These are phyloP conservation scores for Hortaea sp. DNA, from an alignment of 2,329 filamentous ascomycete genomes.

Conservation along the genomic window DNA sequence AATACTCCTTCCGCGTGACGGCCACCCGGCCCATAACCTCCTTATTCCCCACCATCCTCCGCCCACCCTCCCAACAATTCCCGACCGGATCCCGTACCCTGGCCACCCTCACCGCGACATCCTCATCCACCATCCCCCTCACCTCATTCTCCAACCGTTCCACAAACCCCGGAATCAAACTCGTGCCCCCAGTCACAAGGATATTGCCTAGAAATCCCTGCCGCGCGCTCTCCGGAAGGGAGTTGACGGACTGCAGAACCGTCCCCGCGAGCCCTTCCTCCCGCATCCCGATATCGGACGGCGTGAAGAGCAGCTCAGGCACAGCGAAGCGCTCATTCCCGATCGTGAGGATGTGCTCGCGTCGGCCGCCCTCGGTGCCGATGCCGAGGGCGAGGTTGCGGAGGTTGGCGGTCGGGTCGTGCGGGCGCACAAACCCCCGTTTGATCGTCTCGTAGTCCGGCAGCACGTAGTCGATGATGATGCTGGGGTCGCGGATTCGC, in stretches of 20 bases:
- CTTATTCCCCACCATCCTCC: conserved; percentile 60
- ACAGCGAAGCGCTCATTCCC: conserved; percentile 87
- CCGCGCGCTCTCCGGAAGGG: conserved; percentile 72
- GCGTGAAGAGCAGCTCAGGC: conserved; percentile 82
- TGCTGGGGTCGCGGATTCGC: conserved; percentile 35
- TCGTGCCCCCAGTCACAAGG: conserved; percentile 78
- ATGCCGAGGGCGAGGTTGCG: conserved; percentile 39
- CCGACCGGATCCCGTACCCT: conserved; percentile 63
- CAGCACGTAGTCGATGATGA: conserved; percentile 84
- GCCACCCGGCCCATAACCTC: conserved; percentile 54
- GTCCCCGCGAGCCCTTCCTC: conserved; percentile 74
- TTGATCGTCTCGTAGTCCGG: conserved; percentile 61
- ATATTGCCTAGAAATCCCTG: conserved; percentile 78
- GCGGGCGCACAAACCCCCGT: conserved; percentile 64
- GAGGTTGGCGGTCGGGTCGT: conserved; percentile 58
- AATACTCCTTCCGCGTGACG: conserved; percentile 84
- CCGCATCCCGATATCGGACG: conserved; percentile 72
- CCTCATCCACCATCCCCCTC: conserved; percentile 40
- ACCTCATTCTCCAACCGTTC: conserved; percentile 49
- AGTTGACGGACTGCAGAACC: conserved; percentile 67
- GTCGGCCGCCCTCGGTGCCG: conserved; percentile 32
- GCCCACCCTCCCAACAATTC: conserved; percentile 79
- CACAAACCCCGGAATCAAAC: conserved; percentile 69
- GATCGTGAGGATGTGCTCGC: conserved; percentile 74
- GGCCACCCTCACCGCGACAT: conserved; percentile 67